These are phyloP conservation scores for Comarum palustre DNA, from an alignment of 306 rosid genomes.

Conservation along the genomic window DNA sequence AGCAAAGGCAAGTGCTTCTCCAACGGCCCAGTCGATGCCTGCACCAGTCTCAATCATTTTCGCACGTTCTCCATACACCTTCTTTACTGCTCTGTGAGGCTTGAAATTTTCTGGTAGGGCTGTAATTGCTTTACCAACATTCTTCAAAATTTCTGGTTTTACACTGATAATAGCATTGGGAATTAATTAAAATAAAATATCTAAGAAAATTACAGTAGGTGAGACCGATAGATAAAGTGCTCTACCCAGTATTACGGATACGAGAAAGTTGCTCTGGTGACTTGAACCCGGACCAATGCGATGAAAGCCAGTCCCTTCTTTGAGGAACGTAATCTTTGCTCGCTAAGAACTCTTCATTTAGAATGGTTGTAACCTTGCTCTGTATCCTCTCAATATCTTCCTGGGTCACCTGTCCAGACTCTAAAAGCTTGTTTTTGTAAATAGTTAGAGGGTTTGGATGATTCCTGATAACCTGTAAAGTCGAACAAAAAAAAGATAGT, in stretches of 20 bases:
- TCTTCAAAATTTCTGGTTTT: no score
- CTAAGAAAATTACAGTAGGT: no score
- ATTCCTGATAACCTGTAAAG: constrained; percentile 61
- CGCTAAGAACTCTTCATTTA: constrained; percentile 78
- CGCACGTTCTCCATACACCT: constrained; percentile 74
- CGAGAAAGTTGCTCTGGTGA: constrained; percentile 96
- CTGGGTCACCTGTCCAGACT: constrained; percentile 58
- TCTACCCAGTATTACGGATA: constrained; percentile 83
- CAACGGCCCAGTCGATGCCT: constrained; percentile 95
- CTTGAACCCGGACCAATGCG: constrained; percentile 94
- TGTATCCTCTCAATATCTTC: constrained; percentile 70
- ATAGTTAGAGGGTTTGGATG: constrained; percentile 87
- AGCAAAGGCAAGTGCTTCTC: constrained; percentile 94
- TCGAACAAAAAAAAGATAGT: background rate
- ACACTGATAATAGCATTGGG: no score
- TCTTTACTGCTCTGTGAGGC: constrained; percentile 66
- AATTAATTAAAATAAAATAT: no score
- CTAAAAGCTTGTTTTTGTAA: constrained; percentile 78
- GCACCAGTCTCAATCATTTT: constrained; percentile 94
- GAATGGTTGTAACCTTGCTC: constrained; percentile 63
- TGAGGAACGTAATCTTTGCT: constrained; percentile 91
- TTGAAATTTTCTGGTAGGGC: no score
- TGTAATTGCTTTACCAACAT: no score
- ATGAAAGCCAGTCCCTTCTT: constrained; percentile 95
- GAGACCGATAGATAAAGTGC: no score